A percentile compares a stretch with the other conserved stretches of the same genome.
Evolutionary conservation across 345 rosid genomes (phyloP).

Genomic region (Corchorus olitorius): DNA sequence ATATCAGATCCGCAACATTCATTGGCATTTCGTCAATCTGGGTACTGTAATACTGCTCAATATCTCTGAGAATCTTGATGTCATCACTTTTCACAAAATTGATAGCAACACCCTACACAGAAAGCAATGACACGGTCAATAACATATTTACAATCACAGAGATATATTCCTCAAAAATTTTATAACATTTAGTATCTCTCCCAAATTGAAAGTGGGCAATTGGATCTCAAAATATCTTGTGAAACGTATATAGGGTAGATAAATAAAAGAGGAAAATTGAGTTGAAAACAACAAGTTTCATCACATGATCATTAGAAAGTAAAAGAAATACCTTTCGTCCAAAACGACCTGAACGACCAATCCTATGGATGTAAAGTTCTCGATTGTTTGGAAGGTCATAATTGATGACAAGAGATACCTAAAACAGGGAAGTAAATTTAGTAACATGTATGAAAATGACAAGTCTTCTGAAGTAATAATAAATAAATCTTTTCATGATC

Average conservation of each 20-base stretch:
- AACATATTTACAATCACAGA: background rate
- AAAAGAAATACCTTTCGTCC: constrained; percentile 81
- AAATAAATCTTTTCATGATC: too few species aligned
- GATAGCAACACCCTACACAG: constrained; percentile 80
- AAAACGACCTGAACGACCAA: constrained; percentile 97
- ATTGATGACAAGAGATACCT: constrained; percentile 95
- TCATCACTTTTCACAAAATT: constrained; percentile 89
- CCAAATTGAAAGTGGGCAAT: too few species aligned
- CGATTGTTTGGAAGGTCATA: constrained; percentile 98
- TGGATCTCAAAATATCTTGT: too few species aligned
- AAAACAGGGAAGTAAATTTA: constrained; percentile 22
- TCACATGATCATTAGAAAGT: background rate
- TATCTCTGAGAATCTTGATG: constrained; percentile 85
- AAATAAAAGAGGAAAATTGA: background rate
- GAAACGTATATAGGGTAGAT: too few species aligned
- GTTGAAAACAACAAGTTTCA: background rate
- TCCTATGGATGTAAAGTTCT: constrained; percentile 95
- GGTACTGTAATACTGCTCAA: constrained; percentile 90
- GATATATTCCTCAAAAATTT: background rate
- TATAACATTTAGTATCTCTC: background rate
- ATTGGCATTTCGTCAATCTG: constrained; percentile 96
- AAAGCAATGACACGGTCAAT: background rate
- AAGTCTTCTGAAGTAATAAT: too few species aligned
- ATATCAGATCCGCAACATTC: constrained; percentile 80
- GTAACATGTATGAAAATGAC: background rate